A percentile compares a stretch with the other conserved stretches of the same genome.
These are phyloP conservation scores for Yamadazyma dendronema DNA, from an alignment of 1,139 yeast genomes.

Conservation along the genomic window DNA sequence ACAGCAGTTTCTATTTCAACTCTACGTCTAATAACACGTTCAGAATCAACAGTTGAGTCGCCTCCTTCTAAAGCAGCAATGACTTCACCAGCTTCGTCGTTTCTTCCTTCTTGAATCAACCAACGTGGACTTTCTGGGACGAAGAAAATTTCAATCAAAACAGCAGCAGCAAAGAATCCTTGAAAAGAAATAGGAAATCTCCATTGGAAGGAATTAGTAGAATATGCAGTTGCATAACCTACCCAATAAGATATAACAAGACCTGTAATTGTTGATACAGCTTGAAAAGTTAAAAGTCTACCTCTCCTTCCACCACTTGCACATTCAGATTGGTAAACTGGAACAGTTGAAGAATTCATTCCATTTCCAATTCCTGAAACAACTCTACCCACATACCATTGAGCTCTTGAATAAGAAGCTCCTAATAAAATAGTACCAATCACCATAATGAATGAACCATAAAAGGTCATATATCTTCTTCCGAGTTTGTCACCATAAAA, in stretches of 20 bases:
- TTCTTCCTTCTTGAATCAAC: conserved; percentile 35
- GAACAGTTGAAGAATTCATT: conserved; percentile 33
- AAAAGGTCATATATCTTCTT: not conserved
- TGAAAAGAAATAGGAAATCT: not conserved
- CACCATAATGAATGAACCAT: not conserved
- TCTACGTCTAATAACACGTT: not conserved
- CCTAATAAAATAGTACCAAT: not conserved
- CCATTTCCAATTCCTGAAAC: conserved; percentile 42
- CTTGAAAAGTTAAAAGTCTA: conserved; percentile 13
- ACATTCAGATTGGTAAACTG: conserved; percentile 36
- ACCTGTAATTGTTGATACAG: not conserved
- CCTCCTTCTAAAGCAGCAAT: conserved; percentile 11
- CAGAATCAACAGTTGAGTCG: conserved; percentile 3
- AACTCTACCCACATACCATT: conserved; percentile 37
- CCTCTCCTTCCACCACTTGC: conserved; percentile 33
- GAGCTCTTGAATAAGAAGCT: conserved; percentile 10
- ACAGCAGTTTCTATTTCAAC: not conserved
- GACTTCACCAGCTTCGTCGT: conserved; percentile 41
- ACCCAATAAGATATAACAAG: not conserved
- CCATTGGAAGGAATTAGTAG: not conserved
- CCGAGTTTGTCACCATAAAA: not conserved
- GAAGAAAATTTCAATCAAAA: conserved; percentile 8
- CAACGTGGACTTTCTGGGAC: conserved; percentile 53
- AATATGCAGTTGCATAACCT: not conserved
- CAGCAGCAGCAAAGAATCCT: not conserved